Conservation (phyloP, 305 asterid species). For the Fraxinus paxiana region DNA sequence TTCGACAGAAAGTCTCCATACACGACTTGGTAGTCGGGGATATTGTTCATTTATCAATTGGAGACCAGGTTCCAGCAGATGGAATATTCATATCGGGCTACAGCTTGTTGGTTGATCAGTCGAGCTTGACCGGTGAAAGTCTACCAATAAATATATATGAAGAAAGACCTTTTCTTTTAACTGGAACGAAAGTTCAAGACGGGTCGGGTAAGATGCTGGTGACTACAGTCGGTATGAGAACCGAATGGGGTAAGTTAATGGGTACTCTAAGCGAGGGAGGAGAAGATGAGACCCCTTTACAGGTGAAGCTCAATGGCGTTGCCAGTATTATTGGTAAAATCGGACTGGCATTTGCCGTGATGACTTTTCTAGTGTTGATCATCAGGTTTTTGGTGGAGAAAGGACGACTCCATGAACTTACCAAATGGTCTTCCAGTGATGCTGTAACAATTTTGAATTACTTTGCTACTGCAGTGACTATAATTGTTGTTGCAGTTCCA, state of each 20-base stretch:
- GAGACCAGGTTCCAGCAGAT: conserved; percentile 86
- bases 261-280: conserved; percentile 89
- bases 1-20: conserved; percentile 72
- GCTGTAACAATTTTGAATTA: conserved; percentile 65
- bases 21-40: conserved; percentile 90
- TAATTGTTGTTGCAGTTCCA: conserved; percentile 97
- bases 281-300: conserved; percentile 97
- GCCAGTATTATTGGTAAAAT: conserved; percentile 91
- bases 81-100: conserved; percentile 79
- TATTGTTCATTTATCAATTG: conserved; percentile 63
- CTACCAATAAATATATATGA: conserved; percentile 63
- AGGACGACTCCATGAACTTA: conserved; percentile 50
- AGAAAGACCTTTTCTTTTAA: conserved; percentile 76
- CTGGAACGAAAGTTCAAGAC: conserved; percentile 85
- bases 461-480: conserved; percentile 91
- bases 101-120: conserved; percentile 80
- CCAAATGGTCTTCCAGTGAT: conserved; percentile 67
- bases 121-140: conserved; percentile 93
- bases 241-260: conserved; percentile 98
- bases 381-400: conserved; percentile 64
- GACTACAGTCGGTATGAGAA: conserved; percentile 95
- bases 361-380: conserved; percentile 67
- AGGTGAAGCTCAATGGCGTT: conserved; percentile 93
- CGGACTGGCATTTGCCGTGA: conserved; percentile 65
- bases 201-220: conserved; percentile 92